phyloP scores from a whole-genome alignment of 345 rosid genomes.

The Jatropha curcas region DNA sequence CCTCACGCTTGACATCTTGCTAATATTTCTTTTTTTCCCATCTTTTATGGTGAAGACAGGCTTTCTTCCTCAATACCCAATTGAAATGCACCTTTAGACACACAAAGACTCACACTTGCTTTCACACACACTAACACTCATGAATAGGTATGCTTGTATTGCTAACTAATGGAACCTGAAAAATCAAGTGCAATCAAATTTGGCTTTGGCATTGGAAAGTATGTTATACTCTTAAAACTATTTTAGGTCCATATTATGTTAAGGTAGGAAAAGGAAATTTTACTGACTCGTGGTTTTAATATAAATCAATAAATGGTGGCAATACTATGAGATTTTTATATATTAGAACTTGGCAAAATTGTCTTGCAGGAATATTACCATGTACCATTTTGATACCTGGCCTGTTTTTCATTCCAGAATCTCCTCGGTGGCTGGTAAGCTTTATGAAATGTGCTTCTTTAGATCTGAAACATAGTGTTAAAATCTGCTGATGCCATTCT shows the following conservation, averaged over 20 bases:
- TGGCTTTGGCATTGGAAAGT: neutral
- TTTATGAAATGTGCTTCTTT: constrained; percentile 19
- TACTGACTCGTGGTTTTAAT: neutral
- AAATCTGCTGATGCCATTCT: constrained; percentile 17
- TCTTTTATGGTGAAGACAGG: neutral
- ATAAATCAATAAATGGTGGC: neutral
- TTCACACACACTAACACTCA: neutral
- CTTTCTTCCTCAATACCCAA: neutral
- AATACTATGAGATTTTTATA: neutral
- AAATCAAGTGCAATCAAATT: neutral
- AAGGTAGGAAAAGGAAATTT: no score
- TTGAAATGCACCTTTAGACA: neutral
- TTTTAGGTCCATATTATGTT: neutral
- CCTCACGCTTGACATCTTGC: neutral
- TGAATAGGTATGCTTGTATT: neutral
- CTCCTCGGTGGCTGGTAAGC: constrained; percentile 98
- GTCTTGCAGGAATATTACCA: constrained; percentile 75
- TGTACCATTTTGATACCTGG: constrained; percentile 85
- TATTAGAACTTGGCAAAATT: constrained; percentile 14
- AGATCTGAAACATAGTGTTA: constrained; percentile 4
- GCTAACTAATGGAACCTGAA: neutral
- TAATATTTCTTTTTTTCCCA: neutral
- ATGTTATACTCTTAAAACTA: neutral
- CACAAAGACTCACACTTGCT: neutral
- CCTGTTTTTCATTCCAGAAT: constrained; percentile 95